Base-by-base conservation (phyloP, 2,329 filamentous ascomycete species). In the Aaosphaeria pasadenensis region DNA sequence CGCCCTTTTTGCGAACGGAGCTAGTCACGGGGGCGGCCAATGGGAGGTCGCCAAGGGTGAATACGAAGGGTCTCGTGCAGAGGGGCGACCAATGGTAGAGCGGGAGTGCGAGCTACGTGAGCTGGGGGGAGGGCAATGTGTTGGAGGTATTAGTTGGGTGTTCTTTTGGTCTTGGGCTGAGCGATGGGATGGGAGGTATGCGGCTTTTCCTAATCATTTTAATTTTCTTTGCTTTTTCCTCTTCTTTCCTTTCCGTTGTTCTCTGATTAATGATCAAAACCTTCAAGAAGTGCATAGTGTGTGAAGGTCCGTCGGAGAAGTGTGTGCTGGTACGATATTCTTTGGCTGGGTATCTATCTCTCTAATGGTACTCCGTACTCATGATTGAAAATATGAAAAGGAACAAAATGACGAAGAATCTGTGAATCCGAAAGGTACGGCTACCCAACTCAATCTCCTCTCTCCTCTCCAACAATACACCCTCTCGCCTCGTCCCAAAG, bases 401-500 rank as follows among this genome's bases (percentile, higher is more conserved):
- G 33, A 36, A 36, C 9, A 9, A 36, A 36, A 36, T 36, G n/a
- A n/a, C 7, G n/a, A n/a, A 36, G 33, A 36, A 36, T 36, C 33
- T 36, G 17, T 24, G 17, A 9, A 36, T 36, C 33, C 7, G n/a
- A 36, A 9, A n/a, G 7, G 9, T 36, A 40, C 24, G 24, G 9
- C 39, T 40, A 9, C 39, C 24, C 39, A 40, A 11, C 39, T 17
- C 17, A 9, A 40, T 40, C 11, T 40, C 9, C 39, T 36, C 9
- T 36, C 11, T 40, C 39, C 24, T 28, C 24, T 11, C 17, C 17
- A 32, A 11, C 6, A 9, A 43, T 38, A 44, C 44, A 42, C 7
- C 39, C 42, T 17, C 36, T 43, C 32, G 38, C 28, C 43, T 43
- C 47, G 39, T 50, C 48, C 46, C 52, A 54, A 29, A 43, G 17